Conservation (phyloP, 2,329 filamentous ascomycete species). For the Aspergillus brunneoviolaceus region DNA sequence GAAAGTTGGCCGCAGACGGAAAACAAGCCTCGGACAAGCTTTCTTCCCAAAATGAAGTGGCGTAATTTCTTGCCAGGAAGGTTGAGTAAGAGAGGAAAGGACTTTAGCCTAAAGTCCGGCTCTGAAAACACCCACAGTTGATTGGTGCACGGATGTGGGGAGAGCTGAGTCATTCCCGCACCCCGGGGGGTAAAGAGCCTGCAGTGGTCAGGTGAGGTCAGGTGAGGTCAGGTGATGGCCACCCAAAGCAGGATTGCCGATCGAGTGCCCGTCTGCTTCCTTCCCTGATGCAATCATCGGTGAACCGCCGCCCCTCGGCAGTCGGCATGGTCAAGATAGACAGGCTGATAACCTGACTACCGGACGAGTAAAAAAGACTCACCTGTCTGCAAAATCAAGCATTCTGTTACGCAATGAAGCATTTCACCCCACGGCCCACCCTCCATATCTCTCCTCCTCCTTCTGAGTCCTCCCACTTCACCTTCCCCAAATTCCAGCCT, state of each 20-base stretch:
- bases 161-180: neutral
- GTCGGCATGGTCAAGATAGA: neutral
- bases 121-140: neutral
- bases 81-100: too few relatives aligned
- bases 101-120: neutral
- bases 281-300: neutral
- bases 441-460: neutral
- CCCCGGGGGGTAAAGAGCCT: neutral
- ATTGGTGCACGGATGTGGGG: neutral
- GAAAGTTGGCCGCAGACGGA: neutral
- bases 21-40: conserved; percentile 10
- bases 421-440: neutral
- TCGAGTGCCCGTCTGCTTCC: neutral
- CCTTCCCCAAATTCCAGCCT: neutral
- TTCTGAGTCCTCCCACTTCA: neutral
- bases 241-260: conserved; percentile 4
- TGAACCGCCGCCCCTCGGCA: neutral
- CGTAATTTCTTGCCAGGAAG: neutral
- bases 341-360: neutral
- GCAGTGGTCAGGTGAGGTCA: too few relatives aligned
- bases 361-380: too few relatives aligned
- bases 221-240: too few relatives aligned
- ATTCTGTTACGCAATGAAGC: neutral
- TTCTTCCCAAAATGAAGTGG: neutral
- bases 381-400: neutral